Evolutionary conservation across 2,329 filamentous ascomycete genomes (phyloP), one percentile per base, ranked within the genome.

Genomic region (Exophiala viscosa): DNA sequence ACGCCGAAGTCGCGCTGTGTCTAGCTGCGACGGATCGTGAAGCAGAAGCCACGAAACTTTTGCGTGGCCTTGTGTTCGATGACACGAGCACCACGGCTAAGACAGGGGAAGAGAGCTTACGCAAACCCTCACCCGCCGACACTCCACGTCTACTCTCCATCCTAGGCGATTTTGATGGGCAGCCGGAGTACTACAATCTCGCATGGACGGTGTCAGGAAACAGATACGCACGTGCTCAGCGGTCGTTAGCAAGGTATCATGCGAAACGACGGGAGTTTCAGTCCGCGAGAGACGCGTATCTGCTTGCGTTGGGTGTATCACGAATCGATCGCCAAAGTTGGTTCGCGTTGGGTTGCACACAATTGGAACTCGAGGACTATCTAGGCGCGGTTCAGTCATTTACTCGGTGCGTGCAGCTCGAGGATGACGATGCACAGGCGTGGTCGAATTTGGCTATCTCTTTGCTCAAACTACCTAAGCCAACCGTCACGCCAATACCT

Each of bases 401-500:
- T 69, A 84, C 85, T 7, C 81, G 90, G 17, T 86, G 87, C 7
- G 91, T 99, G 9, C 84, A 88, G 60, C 79, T 88, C 9, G 93
- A 96, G 43, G 91, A 95, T 20, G 85, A 86, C 47, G 91, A 96
- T 65, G 92, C 91, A 0, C 84, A 95, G 65, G 90, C 89, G 0
- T 99, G 93, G 90, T 95, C 88, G 64, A 99, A 99, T 66, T 79
- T 99, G 17, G 93, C 91, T 0, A 90, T 87, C 1, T 86, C 92
- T 0, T 78, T 97, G 1, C 81, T 90, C 81, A 69, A 77, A 73
- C 39, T 69, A 5, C 62, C 66, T 36, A 61, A 65, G 10, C 60
- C 68, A 35, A 3, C 70, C 73, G 46, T 55, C 66, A n/a, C 39
- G 15, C 17, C 9, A 15, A 4, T n/a, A n/a, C 2, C 9, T 18